Percentiles rank a stretch among this genome's conserved stretches.
Conservation (phyloP, 176 grass and related monocot genomes). For the Elymus sibiricus region DNA sequence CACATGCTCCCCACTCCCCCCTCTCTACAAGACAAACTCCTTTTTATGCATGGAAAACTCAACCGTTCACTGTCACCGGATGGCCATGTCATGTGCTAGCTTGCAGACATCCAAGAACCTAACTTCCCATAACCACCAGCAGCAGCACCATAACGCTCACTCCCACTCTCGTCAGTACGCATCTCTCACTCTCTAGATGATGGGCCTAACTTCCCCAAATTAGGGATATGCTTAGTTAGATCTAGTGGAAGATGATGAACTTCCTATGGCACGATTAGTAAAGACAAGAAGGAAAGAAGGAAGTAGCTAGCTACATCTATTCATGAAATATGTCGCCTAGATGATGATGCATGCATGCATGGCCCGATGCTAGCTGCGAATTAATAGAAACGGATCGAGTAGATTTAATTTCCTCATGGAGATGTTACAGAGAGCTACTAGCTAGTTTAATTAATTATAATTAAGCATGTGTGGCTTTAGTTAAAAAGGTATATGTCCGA, state of each 20-base stretch:
- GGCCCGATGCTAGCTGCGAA: constrained; percentile 6
- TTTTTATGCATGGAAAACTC: not conserved
- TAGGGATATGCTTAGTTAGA: not conserved
- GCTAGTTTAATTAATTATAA: constrained; percentile 11
- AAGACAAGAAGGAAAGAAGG: not conserved
- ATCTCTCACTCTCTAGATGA: constrained; percentile 13
- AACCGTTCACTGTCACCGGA: constrained; percentile 10
- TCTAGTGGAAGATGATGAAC: constrained; percentile 25
- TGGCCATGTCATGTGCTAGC: constrained; percentile 19
- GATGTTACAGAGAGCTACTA: constrained; percentile 46
- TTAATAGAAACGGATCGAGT: not conserved
- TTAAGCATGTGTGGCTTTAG: constrained; percentile 6
- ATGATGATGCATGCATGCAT: constrained; percentile 9
- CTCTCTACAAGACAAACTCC: constrained; percentile 30
- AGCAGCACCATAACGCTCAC: not conserved
- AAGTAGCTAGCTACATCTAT: not conserved
- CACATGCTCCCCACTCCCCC: constrained; percentile 64
- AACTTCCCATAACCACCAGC: constrained; percentile 34
- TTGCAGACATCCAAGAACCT: constrained; percentile 32
- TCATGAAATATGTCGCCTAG: constrained; percentile 2
- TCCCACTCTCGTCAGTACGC: constrained; percentile 3
- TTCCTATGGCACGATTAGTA: not conserved
- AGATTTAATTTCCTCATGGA: constrained; percentile 35
- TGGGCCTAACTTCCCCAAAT: not conserved
- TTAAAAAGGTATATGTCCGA: constrained; percentile 23